Base-by-base conservation (phyloP, 2,329 filamentous ascomycete genomes). In the Fusarium chlamydosporum region DNA sequence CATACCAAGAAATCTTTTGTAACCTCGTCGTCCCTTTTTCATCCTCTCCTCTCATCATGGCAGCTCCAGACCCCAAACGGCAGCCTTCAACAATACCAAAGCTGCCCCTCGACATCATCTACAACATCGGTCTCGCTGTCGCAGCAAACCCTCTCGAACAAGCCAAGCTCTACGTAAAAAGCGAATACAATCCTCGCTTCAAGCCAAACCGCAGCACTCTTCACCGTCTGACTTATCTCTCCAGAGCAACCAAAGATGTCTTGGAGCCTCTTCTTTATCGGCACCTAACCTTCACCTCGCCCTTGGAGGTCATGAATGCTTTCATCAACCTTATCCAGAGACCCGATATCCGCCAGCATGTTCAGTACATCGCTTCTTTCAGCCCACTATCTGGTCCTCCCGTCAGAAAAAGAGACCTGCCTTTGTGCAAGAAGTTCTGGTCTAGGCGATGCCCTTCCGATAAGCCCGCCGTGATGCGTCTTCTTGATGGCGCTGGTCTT, bases 191-290 rank as follows among this genome's bases (percentile, higher is more conserved):
- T 5, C 37, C 34, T 7, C 7, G 27, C 3, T 20, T 38, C 4
- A 33, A 27, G 3, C 37, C 38, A 9, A 20, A 38, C 3, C 48
- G 40, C 10, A 50, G n/a, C 15, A 18, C 61, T 6, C 33, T 72
- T 1, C 57, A 33, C 7, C 38, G 41, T 16, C 12, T 72, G 9
- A 71, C 70, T 1, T 68, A 72, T 23, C 8, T 42, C 2, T 72
- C 70, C 18, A 67, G 37, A 23, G 43, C 60, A 6, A 67, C 64
- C 11, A 68, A 33, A 23, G 43, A 35, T 13, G 7, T 72, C 7
- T 47, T 72, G 23, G 64, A 68, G 23, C 64, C 70, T 18, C 31
- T 72, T 7, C 59, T 72, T 7, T 72, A 67, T 16, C 67, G 70
- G 5, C 41, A 67, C 43, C 20, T 72, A 8, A 38, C 33, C n/a